Base-by-base conservation (phyloP, 768 basidiomycete species). In the Amanita exitialis region DNA sequence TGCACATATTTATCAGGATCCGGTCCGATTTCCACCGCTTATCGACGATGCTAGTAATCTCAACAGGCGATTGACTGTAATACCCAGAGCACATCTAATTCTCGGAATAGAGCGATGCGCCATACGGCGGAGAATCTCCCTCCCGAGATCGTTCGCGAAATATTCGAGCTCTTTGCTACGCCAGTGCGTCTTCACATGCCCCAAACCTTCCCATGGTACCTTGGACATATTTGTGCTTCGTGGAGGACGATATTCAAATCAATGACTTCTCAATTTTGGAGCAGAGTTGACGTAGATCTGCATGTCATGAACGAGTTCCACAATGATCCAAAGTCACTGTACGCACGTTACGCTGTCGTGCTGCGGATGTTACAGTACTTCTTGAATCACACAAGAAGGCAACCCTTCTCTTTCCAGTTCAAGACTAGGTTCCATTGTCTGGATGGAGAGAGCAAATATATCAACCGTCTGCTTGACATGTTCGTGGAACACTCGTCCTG, bases 151-250 rank as follows among this genome's bases (percentile, higher is more conserved):
- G 28, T 51, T 13, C 42, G 43, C 34, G 50, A 51, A n/a, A 35
- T 44, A 8, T 38, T 44, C 20, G 4, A 23, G 13, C n/a, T 37
- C 10, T 36, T 51, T 8, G 18, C 34, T 8, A 34, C 42, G 9
- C 41, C 50, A n/a, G 13, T 51, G n/a, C 28, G 5, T 10, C 38
- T 44, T 16, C 50, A 44, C 35, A 27, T 37, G 15, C 43, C 30
- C 42, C 6, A 28, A 13, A 1, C 12, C 20, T 51, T 51, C 18
- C 50, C 50, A 20, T 51, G 50, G 50, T 36, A 35, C 30, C 43
- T 51, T n/a, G 42, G 43, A 15, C 50, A 51, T 6, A 25, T 51
- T n/a, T 51, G 50, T 25, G 23, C 38, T 16, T 35, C 50, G 21
- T 51, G 50, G 50, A 42, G 50, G 34, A 9, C 30, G 1, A 21